Evolutionary conservation across 345 rosid species (phyloP), one percentile per base, ranked within the genome.

Genomic region (Citrus sp.): DNA sequence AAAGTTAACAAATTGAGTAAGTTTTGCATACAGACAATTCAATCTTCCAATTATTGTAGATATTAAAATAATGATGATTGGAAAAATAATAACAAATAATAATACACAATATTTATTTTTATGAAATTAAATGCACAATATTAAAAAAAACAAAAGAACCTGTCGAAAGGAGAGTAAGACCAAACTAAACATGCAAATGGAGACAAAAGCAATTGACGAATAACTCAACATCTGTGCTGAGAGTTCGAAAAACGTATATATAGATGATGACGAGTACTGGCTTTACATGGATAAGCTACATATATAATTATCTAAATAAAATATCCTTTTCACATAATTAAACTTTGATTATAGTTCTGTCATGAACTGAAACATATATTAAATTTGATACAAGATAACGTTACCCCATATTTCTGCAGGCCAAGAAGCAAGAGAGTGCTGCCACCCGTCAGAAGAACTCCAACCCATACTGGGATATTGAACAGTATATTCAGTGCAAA

Each of bases 341-440:
- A 14, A 62, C 7, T 62, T 62, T 62, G 30, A 62, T 28, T 62
- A 16, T 54, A 54, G 30, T 30, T 16, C 35, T 10, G 30, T 14
- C 13, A 10, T 27, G 32, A 32, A 62, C 25, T 4, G 24, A 55
- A 37, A 19, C 22, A 5, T 54, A 54, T 54, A 42, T 24, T 13
- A n/a, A 25, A 42, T 13, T 25, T 42, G 25, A 16, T 24, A 25
- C 10, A 7, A 42, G 7, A 27, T 0, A 21, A 74, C 34, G 58
- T 65, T 83, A 89, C 92, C 85, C 91, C 94, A 22, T 86, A 91
- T 91, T 34, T 87, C 78, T 91, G 92, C 72, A 91, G 84, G 70
- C 91, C 87, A 58, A 91, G 89, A 22, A 91, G 85, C 13, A 91
- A 68, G 64, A 91, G 89, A 70, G 94, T 91, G 84, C 91, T 91